phyloP scores from a whole-genome alignment of 768 basidiomycete species.

The Suillus sp. region DNA sequence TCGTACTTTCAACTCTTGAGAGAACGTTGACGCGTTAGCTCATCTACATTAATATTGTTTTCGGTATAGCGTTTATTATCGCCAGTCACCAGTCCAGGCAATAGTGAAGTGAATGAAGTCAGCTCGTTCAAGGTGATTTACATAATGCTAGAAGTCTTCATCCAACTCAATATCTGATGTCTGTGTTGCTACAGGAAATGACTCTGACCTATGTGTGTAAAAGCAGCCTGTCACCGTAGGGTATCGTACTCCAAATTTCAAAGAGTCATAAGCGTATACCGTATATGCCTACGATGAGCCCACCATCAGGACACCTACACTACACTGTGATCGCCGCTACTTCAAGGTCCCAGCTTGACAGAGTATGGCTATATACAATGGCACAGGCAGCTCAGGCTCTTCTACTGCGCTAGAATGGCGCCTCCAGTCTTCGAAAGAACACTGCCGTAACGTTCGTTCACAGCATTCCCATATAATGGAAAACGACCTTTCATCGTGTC shows the following conservation, averaged over 20 bases:
- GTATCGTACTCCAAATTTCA: background rate
- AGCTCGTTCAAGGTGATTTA: background rate
- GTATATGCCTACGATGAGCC: background rate
- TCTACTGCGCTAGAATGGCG: background rate
- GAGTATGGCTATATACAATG: background rate
- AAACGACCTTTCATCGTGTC: background rate
- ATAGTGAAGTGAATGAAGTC: background rate
- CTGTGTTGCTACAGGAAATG: background rate
- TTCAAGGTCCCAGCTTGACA: background rate
- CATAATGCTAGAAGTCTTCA: background rate
- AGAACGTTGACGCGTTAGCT: no score
- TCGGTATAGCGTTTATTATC: background rate
- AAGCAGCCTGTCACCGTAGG: no score
- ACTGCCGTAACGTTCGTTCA: background rate
- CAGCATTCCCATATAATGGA: background rate
- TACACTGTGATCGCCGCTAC: background rate
- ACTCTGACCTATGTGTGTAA: background rate
- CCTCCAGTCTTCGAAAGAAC: background rate
- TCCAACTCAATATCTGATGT: background rate
- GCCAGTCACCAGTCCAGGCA: background rate
- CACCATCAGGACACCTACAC: background rate
- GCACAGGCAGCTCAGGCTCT: background rate
- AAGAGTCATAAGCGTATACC: background rate
- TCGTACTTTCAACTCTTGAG: no score
- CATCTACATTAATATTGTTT: background rate